Conservation (phyloP, 2,329 filamentous ascomycete genomes). For the Neofusicoccum cordaticola region DNA sequence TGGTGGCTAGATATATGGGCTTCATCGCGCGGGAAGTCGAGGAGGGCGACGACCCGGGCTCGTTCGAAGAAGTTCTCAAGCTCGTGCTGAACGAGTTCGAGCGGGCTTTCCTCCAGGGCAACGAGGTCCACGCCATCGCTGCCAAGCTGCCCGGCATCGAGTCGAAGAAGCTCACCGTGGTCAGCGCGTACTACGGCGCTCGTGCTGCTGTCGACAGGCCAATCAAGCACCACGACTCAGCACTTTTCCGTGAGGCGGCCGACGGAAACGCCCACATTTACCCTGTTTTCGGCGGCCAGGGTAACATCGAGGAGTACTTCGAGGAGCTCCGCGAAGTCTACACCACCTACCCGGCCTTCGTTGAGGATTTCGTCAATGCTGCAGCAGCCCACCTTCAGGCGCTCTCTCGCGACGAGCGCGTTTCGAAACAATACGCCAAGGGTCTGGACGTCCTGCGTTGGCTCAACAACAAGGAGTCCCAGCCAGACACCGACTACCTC, state of each 20-base stretch:
- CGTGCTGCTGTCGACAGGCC: conserved; percentile 78
- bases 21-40: conserved; percentile 87
- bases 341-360: conserved; percentile 84
- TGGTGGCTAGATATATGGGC: conserved; percentile 90
- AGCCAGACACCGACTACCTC: conserved; percentile 90
- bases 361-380: conserved; percentile 77
- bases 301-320: conserved; percentile 99
- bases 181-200: conserved; percentile 88
- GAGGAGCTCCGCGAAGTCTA: conserved; percentile 92
- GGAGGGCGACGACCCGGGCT: conserved; percentile 87
- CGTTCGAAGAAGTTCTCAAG: conserved; percentile 89
- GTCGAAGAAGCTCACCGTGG: conserved; percentile 85
- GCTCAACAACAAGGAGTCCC: conserved; percentile 84
- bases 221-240: conserved; percentile 91
- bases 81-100: conserved; percentile 94
- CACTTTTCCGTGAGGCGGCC: conserved; percentile 81
- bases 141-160: conserved; percentile 85
- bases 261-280: conserved; percentile 84
- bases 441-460: conserved; percentile 93
- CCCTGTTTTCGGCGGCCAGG: conserved; percentile 93
- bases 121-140: conserved; percentile 90
- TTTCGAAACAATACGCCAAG: conserved; percentile 94
- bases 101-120: conserved; percentile 87
- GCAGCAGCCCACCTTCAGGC: conserved; percentile 85
- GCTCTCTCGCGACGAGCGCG: conserved; percentile 76